These are phyloP conservation scores for Pythium biforme DNA, from an alignment of 352 stramenopile genomes.

Conservation along the genomic window DNA sequence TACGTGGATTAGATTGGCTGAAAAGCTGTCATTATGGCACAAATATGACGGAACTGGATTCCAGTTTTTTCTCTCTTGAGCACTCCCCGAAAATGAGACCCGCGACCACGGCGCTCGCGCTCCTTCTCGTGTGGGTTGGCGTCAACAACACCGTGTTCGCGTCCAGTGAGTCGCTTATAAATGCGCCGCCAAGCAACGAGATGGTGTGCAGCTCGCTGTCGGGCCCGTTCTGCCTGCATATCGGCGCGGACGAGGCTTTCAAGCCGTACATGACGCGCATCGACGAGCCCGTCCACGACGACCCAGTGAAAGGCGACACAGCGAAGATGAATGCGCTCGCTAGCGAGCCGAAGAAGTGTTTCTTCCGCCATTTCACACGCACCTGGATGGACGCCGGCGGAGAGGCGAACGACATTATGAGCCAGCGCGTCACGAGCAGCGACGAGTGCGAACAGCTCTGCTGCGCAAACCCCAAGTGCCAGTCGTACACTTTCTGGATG, in stretches of 20 bases:
- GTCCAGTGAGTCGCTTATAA: not conserved
- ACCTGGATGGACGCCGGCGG: constrained; percentile 74
- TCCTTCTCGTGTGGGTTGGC: not conserved
- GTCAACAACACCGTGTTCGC: not conserved
- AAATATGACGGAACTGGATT: no score
- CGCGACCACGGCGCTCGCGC: not conserved
- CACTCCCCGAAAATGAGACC: not conserved
- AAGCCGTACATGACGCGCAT: constrained; percentile 66
- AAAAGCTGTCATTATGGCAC: no score
- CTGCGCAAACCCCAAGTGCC: constrained; percentile 54
- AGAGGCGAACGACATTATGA: constrained; percentile 63
- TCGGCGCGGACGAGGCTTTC: constrained; percentile 37
- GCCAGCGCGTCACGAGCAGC: constrained; percentile 44
- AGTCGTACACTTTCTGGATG: constrained; percentile 74
- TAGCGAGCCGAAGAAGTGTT: constrained; percentile 39
- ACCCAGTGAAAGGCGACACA: not conserved
- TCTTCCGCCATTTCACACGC: constrained; percentile 61
- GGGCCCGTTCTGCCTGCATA: constrained; percentile 55
- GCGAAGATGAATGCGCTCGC: not conserved
- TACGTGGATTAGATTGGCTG: not conserved
- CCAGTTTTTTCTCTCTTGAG: no score
- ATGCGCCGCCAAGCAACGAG: not conserved
- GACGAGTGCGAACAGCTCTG: constrained; percentile 69
- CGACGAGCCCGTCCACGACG: constrained; percentile 1
- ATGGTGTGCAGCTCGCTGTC: constrained; percentile 60